These are phyloP conservation scores for Dictyostelium brefeldianum DNA, from an alignment of 78 protist genomes.

Conservation along the genomic window DNA sequence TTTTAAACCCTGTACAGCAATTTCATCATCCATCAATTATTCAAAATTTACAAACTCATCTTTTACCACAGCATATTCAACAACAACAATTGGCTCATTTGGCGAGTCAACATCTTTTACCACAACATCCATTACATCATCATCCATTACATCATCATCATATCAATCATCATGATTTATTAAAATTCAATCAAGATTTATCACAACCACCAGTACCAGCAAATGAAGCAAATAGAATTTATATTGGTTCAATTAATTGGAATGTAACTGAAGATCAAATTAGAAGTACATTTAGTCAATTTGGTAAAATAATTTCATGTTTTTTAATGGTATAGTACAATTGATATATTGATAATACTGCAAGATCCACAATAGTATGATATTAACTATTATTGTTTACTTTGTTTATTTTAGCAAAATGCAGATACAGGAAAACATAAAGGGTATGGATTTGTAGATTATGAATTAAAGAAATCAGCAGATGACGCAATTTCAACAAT, in stretches of 20 bases:
- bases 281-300: constrained; percentile 26
- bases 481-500: constrained; percentile 66
- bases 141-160: neutral
- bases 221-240: constrained; percentile 40
- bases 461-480: constrained; percentile 64
- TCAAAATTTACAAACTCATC: neutral
- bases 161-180: neutral
- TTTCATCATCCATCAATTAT: neutral
- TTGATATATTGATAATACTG: neutral
- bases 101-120: neutral
- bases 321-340: constrained; percentile 8
- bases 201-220: neutral
- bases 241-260: constrained; percentile 73
- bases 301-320: constrained; percentile 65
- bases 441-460: constrained; percentile 72
- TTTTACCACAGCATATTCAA: neutral
- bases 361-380: too few relatives aligned
- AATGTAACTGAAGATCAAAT: constrained; percentile 66
- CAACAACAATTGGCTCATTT: too few relatives aligned
- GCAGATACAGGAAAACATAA: constrained; percentile 61
- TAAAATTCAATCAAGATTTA: neutral
- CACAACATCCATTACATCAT: neutral
- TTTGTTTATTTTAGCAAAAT: constrained; percentile 35
- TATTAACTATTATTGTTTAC: neutral
- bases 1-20: constrained; percentile 1